A percentile compares a stretch with the other conserved stretches of the same genome.
phyloP scores from a whole-genome alignment of 2,329 filamentous ascomycete species.

The Fusarium chlamydosporum region DNA sequence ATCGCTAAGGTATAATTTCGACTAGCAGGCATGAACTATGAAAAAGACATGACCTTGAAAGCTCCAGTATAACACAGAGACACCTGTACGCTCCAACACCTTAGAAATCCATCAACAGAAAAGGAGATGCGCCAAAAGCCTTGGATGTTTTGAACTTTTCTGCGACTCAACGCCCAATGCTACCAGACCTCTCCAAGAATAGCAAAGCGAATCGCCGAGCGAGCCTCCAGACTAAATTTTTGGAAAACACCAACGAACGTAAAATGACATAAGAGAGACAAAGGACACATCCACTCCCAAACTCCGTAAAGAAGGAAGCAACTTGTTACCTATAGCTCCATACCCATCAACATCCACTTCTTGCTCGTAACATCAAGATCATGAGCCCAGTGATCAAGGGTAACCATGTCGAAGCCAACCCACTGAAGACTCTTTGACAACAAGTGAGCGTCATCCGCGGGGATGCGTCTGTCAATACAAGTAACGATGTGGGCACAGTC shows the following conservation, averaged over 20 bases:
- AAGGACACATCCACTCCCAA: constrained; percentile 40
- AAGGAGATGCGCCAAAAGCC: constrained; percentile 36
- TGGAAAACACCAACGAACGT: constrained; percentile 40
- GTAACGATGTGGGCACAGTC: constrained; percentile 83
- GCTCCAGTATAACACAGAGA: constrained; percentile 23
- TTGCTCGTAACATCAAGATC: constrained; percentile 77
- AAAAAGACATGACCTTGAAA: constrained; percentile 22
- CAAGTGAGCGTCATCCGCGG: constrained; percentile 72
- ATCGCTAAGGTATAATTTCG: constrained; percentile 34
- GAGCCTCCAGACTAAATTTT: constrained; percentile 29
- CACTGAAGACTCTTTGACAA: constrained; percentile 88
- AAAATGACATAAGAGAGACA: constrained; percentile 32
- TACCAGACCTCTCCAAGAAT: constrained; percentile 30
- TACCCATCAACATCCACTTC: constrained; percentile 87
- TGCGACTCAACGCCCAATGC: constrained; percentile 44
- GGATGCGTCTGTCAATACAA: constrained; percentile 81
- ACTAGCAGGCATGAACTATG: constrained; percentile 25
- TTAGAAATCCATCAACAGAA: constrained; percentile 17
- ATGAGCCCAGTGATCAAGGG: constrained; percentile 80
- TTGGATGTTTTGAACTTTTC: constrained; percentile 28
- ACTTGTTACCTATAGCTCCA: constrained; percentile 78
- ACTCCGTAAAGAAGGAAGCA: constrained; percentile 41
- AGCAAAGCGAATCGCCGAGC: constrained; percentile 32
- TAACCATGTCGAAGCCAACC: constrained; percentile 90
- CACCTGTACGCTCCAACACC: constrained; percentile 39